phyloP scores from a whole-genome alignment of 768 basidiomycete species.

The Boletus insuetus region DNA sequence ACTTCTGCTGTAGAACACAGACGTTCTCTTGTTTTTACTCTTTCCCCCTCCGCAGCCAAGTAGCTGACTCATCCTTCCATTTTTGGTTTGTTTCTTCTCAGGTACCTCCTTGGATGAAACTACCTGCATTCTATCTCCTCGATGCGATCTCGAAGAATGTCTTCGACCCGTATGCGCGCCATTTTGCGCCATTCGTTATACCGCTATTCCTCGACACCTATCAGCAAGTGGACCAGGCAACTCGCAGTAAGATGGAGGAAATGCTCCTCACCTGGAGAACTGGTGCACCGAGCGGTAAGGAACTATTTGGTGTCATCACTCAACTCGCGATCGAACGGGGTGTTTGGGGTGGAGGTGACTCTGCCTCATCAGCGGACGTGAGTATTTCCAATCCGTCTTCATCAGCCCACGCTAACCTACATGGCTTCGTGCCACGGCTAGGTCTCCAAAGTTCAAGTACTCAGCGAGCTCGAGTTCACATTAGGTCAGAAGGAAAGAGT shows the following conservation, averaged over 20 bases:
- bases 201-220: conserved; percentile 87
- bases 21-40: conserved; percentile 31
- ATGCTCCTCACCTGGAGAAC: conserved; percentile 95
- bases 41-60: conserved; percentile 22
- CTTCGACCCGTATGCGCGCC: conserved; percentile 85
- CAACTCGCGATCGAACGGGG: conserved; percentile 84
- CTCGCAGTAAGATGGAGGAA: conserved; percentile 95
- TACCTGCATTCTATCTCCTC: conserved; percentile 91
- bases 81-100: conserved; percentile 38
- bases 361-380: conserved; percentile 38
- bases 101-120: conserved; percentile 87
- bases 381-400: conserved; percentile 20
- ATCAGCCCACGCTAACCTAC: not conserved
- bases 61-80: conserved; percentile 65
- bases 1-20: conserved; percentile 22
- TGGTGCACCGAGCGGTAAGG: conserved; percentile 74
- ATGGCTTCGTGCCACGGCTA: conserved; percentile 32
- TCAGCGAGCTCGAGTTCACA: conserved; percentile 79
- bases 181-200: conserved; percentile 80
- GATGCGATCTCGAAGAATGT: conserved; percentile 98
- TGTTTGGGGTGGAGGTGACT: conserved; percentile 67
- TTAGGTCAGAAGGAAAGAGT: conserved; percentile 77
- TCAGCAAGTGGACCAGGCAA: conserved; percentile 76
- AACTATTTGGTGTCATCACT: conserved; percentile 79
- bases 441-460: conserved; percentile 74